These are phyloP conservation scores for Dactylellina leptospora DNA, from an alignment of 2,329 filamentous ascomycete genomes.

Conservation along the genomic window DNA sequence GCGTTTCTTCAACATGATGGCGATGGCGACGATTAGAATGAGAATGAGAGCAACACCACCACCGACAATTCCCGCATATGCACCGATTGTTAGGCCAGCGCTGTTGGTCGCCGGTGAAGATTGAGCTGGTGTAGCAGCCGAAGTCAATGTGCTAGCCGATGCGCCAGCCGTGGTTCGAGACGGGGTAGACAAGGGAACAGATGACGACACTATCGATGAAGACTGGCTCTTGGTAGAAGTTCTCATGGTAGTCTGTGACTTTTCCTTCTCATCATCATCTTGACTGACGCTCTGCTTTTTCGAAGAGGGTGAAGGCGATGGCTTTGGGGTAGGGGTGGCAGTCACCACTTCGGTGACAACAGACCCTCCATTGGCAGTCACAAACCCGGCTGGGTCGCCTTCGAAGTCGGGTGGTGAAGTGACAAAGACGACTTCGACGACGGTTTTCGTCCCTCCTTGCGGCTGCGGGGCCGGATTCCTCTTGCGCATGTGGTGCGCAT, in stretches of 20 bases:
- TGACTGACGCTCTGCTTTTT: constrained; percentile 27
- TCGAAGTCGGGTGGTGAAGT: constrained; percentile 29
- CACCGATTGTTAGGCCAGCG: constrained; percentile 46
- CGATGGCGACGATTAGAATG: constrained; percentile 72
- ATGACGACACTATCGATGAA: constrained; percentile 17
- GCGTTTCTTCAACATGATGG: constrained; percentile 74
- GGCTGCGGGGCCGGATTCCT: constrained; percentile 25
- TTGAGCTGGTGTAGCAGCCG: constrained; percentile 12
- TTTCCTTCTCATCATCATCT: constrained; percentile 9
- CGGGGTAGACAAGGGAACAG: constrained; percentile 6
- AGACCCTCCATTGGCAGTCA: constrained; percentile 9
- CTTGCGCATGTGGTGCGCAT: constrained; percentile 47
- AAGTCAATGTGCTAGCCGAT: constrained; percentile 17
- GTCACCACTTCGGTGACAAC: neutral
- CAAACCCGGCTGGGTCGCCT: constrained; percentile 29
- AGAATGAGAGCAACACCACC: constrained; percentile 77
- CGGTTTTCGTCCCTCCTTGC: constrained; percentile 49
- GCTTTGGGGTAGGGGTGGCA: neutral
- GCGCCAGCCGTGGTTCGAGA: constrained; percentile 24
- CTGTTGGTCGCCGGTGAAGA: constrained; percentile 37
- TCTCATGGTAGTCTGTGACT: constrained; percentile 38
- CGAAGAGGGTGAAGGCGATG: constrained; percentile 7
- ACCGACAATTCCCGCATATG: constrained; percentile 78
- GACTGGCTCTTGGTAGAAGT: constrained; percentile 26
- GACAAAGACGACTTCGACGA: constrained; percentile 52